These are phyloP conservation scores for Chytridium lagenaria DNA, from an alignment of 371 early-diverging fungal genomes.

Conservation along the genomic window DNA sequence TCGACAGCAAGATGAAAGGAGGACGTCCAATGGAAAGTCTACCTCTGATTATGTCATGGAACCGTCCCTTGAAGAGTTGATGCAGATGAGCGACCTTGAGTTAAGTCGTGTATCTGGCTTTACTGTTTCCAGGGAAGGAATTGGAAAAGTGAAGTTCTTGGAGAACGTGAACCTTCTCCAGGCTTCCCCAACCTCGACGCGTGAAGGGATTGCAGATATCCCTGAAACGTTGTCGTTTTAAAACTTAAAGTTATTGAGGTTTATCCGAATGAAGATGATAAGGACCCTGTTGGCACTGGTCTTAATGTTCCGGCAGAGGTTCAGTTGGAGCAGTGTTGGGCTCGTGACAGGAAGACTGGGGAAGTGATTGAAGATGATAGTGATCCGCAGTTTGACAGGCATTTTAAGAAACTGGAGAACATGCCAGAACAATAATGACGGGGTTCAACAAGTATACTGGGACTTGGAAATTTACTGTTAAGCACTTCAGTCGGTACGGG, in stretches of 20 bases:
- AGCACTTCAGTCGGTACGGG: constrained; percentile 86
- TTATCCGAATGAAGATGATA: constrained; percentile 74
- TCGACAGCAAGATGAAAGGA: no score
- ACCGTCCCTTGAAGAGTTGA: constrained; percentile 65
- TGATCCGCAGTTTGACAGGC: constrained; percentile 73
- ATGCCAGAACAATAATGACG: constrained; percentile 78
- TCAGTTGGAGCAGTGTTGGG: constrained; percentile 79
- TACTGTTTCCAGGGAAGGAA: constrained; percentile 70
- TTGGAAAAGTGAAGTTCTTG: constrained; percentile 79
- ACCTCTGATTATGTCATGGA: constrained; percentile 65
- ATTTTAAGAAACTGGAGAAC: constrained; percentile 69
- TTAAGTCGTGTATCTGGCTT: constrained; percentile 78
- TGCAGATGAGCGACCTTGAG: constrained; percentile 68
- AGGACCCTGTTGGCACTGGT: constrained; percentile 83
- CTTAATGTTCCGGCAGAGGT: constrained; percentile 89
- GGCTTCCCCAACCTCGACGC: constrained; percentile 52
- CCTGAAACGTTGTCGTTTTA: constrained; percentile 78
- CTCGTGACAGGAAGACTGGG: constrained; percentile 77
- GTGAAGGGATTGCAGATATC: constrained; percentile 58
- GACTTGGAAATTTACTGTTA: constrained; percentile 86
- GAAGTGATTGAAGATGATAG: constrained; percentile 68
- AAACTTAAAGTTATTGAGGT: constrained; percentile 72
- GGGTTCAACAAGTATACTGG: constrained; percentile 77
- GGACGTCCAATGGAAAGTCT: background rate
- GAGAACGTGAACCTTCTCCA: constrained; percentile 83